These are phyloP conservation scores for Tetrapisispora taiwanensis DNA, from an alignment of 805 yeast genomes.

Conservation along the genomic window DNA sequence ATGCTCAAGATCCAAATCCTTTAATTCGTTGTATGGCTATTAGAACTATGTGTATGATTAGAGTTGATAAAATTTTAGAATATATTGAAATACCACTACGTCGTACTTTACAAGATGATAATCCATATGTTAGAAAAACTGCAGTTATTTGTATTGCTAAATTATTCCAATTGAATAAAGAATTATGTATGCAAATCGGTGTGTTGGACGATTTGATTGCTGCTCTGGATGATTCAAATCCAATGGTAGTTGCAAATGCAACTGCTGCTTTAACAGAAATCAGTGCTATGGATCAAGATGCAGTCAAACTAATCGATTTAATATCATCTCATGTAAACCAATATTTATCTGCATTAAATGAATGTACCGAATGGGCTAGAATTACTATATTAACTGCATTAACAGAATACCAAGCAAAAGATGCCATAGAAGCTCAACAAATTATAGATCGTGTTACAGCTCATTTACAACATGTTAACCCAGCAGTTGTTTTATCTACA, in stretches of 20 bases:
- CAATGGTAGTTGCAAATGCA: conserved; percentile 96
- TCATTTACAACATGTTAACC: conserved; percentile 93
- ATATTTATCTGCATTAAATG: conserved; percentile 77
- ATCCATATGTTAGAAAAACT: conserved; percentile 94
- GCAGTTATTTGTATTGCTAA: conserved; percentile 97
- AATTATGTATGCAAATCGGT: conserved; percentile 77
- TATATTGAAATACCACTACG: conserved; percentile 85
- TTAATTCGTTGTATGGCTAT: conserved; percentile 91
- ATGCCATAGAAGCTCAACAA: conserved; percentile 61
- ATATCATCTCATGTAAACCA: conserved; percentile 40
- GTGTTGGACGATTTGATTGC: conserved; percentile 59
- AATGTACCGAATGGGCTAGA: conserved; percentile 99
- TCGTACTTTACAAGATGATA: conserved; percentile 79
- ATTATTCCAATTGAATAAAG: conserved; percentile 74
- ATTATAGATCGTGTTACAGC: conserved; percentile 86
- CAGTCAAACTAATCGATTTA: conserved; percentile 33
- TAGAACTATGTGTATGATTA: conserved; percentile 96
- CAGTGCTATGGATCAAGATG: conserved; percentile 50
- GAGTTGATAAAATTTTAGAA: conserved; percentile 92
- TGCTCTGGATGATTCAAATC: conserved; percentile 77
- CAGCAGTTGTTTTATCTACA: conserved; percentile 83
- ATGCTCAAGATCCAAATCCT: conserved; percentile 94
- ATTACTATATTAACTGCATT: conserved; percentile 78
- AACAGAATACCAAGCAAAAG: conserved; percentile 53
- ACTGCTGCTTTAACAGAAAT: conserved; percentile 80